phyloP scores from a whole-genome alignment of 2,329 filamentous ascomycete species.

The Akanthomyces muscarius region DNA sequence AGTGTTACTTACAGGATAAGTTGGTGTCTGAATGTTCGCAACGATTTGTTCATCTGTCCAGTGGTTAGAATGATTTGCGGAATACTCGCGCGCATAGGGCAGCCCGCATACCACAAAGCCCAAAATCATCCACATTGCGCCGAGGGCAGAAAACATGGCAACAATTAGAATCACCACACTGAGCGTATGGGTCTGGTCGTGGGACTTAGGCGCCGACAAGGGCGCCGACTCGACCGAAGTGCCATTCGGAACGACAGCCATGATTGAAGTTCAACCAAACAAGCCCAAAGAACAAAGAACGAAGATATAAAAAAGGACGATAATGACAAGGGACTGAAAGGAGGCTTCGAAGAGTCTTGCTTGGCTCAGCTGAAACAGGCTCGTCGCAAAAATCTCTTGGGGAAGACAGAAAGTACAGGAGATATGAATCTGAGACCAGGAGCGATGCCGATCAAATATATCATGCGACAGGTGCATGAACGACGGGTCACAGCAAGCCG shows the following conservation, averaged over 20 bases:
- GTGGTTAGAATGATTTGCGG: background rate
- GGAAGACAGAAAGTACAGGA: background rate
- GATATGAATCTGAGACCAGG: background rate
- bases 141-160: constrained; percentile 1
- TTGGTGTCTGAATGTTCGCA: constrained; percentile 12
- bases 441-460: background rate
- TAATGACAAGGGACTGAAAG: background rate
- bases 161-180: constrained; percentile 9
- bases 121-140: constrained; percentile 9
- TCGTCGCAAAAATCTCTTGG: background rate
- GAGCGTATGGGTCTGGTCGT: background rate
- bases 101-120: background rate
- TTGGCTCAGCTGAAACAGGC: constrained; percentile 3
- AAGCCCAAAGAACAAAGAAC: background rate
- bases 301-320: background rate
- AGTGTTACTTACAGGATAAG: background rate
- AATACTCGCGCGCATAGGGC: too few relatives aligned
- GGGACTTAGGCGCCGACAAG: constrained; percentile 3
- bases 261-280: background rate
- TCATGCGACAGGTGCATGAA: background rate
- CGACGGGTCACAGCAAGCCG: background rate
- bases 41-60: constrained; percentile 10
- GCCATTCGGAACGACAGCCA: constrained; percentile 1
- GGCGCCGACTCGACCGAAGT: background rate
- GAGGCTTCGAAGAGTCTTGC: background rate